A percentile compares a stretch with the other conserved stretches of the same genome.
phyloP scores from a whole-genome alignment of 2,329 filamentous ascomycete species.

The Ceratocystis smalleyi region DNA sequence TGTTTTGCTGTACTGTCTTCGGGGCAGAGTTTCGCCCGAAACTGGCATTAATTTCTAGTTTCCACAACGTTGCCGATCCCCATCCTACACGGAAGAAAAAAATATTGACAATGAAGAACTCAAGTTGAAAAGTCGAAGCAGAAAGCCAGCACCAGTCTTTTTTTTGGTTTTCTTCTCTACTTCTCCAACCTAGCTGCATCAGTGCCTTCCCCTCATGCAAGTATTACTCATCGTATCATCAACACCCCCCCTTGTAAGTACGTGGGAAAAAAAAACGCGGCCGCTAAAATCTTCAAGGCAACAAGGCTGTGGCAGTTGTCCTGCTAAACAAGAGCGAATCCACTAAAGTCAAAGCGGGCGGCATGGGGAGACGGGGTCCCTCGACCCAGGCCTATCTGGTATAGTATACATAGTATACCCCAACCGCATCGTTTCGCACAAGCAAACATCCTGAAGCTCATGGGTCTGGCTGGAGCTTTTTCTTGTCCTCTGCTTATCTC shows the following conservation, averaged over 20 bases:
- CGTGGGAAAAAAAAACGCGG: neutral
- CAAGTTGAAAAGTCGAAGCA: no score
- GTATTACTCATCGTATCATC: neutral
- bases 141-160: no score
- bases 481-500: neutral
- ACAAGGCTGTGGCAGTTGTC: constrained; percentile 1
- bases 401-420: neutral
- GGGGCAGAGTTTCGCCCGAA: neutral
- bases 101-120: no score
- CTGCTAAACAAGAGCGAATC: neutral
- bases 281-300: neutral
- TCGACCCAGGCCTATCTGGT: neutral
- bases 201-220: no score
- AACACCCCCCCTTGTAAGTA: neutral
- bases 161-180: no score
- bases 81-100: no score
- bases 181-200: neutral
- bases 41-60: neutral
- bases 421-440: neutral
- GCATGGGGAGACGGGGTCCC: neutral
- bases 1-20: neutral
- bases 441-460: neutral
- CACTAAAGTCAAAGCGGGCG: neutral
- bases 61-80: no score
- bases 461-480: neutral